Evolutionary conservation across 257 asterid species (phyloP).

Genomic region (Solanum neorickii): DNA sequence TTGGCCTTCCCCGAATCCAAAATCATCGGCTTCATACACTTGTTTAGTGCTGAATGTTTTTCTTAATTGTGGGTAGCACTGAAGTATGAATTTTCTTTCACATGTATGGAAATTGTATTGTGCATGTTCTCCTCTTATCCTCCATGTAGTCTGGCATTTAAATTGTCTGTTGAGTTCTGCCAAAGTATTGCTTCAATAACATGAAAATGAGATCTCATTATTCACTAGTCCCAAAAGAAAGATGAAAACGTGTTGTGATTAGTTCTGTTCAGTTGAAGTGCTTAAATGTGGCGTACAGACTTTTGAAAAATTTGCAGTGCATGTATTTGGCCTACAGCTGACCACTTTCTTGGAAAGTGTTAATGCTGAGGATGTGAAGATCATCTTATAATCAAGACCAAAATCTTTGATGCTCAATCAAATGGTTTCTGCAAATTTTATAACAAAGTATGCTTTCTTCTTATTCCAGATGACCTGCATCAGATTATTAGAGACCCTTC

Average conservation of each 20-base stretch:
- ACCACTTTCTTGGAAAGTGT: neutral
- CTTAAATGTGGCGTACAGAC: neutral
- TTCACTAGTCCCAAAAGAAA: neutral
- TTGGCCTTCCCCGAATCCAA: neutral
- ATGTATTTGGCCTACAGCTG: neutral
- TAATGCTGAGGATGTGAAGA: neutral
- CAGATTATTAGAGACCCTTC: slow-evolving; percentile 77
- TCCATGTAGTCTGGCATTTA: neutral
- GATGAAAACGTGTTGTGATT: neutral
- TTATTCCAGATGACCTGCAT: slow-evolving; percentile 71
- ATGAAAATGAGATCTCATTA: neutral
- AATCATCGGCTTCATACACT: neutral
- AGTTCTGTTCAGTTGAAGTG: neutral
- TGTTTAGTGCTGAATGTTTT: neutral
- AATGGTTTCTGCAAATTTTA: neutral
- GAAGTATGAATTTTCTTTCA: neutral
- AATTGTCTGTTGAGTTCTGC: neutral
- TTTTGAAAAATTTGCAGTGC: neutral
- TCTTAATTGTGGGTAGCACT: neutral
- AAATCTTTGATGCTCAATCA: neutral
- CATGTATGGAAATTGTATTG: neutral
- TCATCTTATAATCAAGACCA: neutral
- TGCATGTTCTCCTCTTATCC: neutral
- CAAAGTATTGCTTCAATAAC: neutral
- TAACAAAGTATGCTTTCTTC: neutral